Evolutionary conservation across 2,329 filamentous ascomycete species (phyloP).

Genomic region (Cladosporium sp.): DNA sequence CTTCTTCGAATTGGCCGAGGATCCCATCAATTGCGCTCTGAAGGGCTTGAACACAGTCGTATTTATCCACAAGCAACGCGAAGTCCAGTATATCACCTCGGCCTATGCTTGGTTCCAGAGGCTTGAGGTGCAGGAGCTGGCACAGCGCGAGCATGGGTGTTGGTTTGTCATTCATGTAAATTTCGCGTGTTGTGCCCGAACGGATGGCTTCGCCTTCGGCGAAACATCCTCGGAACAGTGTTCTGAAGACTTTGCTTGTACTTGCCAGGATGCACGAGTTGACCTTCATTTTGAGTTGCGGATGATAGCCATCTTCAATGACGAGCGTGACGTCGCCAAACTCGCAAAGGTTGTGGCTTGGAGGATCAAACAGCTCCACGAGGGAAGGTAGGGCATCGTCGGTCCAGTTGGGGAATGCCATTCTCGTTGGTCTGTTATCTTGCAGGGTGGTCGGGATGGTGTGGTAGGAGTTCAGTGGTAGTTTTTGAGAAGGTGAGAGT

Average conservation of each 20-base stretch:
- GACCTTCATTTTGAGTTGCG: slow-evolving; percentile 14
- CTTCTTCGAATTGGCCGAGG: background rate
- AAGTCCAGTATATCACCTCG: background rate
- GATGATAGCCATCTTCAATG: slow-evolving; percentile 15
- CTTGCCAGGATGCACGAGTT: slow-evolving; percentile 18
- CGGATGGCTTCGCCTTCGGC: slow-evolving; percentile 11
- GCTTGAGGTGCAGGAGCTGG: slow-evolving; percentile 12
- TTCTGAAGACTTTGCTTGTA: slow-evolving; percentile 15
- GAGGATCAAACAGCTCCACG: slow-evolving; percentile 14
- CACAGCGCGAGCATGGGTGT: slow-evolving; percentile 8
- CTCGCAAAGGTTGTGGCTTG: slow-evolving; percentile 13
- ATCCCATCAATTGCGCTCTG: background rate
- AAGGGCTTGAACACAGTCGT: slow-evolving; percentile 13
- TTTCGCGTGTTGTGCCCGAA: slow-evolving; percentile 7
- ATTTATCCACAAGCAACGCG: slow-evolving; percentile 17
- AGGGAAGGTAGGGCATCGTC: slow-evolving; percentile 1
- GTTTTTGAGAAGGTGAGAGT: no score
- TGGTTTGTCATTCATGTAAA: slow-evolving; percentile 13
- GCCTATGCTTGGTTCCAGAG: background rate
- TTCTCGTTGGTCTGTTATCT: no score
- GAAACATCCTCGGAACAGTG: slow-evolving; percentile 17
- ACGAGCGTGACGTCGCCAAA: slow-evolving; percentile 20
- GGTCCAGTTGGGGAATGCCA: no score
- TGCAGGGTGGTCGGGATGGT: no score
- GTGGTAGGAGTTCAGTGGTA: no score